These are phyloP conservation scores for Agapanthus africanus DNA, from an alignment of 106 monocot species.

Conservation along the genomic window DNA sequence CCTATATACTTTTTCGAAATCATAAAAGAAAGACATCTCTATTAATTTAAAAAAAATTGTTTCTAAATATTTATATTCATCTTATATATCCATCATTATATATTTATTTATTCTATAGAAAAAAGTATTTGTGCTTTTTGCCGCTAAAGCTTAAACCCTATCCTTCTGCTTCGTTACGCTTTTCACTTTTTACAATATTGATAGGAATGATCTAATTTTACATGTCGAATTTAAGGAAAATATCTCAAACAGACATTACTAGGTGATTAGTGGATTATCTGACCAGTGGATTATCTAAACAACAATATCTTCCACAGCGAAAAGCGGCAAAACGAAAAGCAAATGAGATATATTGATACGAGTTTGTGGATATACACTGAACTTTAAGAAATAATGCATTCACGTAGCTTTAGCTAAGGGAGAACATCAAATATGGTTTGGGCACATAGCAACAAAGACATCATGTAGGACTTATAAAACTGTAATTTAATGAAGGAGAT, in stretches of 20 bases:
- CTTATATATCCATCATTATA: too few relatives aligned
- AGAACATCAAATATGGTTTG: not conserved
- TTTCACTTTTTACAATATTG: not conserved
- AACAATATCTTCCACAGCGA: not conserved
- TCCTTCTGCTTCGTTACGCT: not conserved
- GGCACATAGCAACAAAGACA: not conserved
- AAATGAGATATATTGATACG: not conserved
- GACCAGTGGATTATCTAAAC: not conserved
- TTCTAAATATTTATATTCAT: too few relatives aligned
- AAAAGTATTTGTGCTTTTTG: too few relatives aligned
- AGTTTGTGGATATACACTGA: not conserved
- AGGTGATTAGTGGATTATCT: not conserved
- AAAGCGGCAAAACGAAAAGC: not conserved
- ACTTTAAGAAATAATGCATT: not conserved
- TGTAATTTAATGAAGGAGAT: not conserved
- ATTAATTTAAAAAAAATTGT: too few relatives aligned
- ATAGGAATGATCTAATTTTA: too few relatives aligned
- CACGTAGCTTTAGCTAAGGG: not conserved
- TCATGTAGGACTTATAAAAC: not conserved
- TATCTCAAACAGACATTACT: too few relatives aligned
- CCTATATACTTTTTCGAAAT: too few relatives aligned
- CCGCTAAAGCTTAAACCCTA: too few relatives aligned
- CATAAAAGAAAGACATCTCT: too few relatives aligned
- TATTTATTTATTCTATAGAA: too few relatives aligned
- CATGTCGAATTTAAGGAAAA: too few relatives aligned